Conservation (phyloP, 257 asterid genomes). For the Solanum appendiculatum region DNA sequence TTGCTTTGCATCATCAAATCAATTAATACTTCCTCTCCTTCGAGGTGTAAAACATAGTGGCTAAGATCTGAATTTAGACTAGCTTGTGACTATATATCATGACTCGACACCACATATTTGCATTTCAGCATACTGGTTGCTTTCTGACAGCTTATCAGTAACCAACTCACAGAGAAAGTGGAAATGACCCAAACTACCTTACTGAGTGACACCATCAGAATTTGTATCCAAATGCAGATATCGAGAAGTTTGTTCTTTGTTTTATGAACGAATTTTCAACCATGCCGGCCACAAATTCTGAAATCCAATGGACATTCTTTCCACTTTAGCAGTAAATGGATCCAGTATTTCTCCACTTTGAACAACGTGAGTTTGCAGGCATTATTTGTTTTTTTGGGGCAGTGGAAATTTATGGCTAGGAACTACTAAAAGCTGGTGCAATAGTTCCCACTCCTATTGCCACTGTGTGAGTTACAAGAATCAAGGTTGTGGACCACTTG, state of each 20-base stretch:
- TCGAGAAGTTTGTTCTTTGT: slow-evolving; percentile 25
- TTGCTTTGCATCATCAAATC: slow-evolving; percentile 51
- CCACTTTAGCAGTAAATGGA: slow-evolving; percentile 23
- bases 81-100: slow-evolving; percentile 16
- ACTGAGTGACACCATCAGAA: slow-evolving; percentile 45
- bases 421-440: slow-evolving; percentile 74
- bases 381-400: slow-evolving; percentile 34
- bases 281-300: slow-evolving; percentile 26
- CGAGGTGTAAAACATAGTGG: slow-evolving; percentile 58
- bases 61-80: slow-evolving; percentile 37
- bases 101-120: slow-evolving; percentile 6
- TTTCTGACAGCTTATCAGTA: slow-evolving; percentile 20
- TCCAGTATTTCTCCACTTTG: slow-evolving; percentile 62
- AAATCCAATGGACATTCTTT: slow-evolving; percentile 43
- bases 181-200: slow-evolving; percentile 50
- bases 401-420: slow-evolving; percentile 39
- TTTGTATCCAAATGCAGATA: slow-evolving; percentile 46
- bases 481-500: slow-evolving; percentile 61
- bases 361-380: slow-evolving; percentile 6
- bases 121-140: slow-evolving; percentile 16
- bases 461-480: slow-evolving; percentile 42
- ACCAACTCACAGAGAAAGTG: slow-evolving; percentile 18
- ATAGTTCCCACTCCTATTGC: slow-evolving; percentile 58
- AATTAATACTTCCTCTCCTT: slow-evolving; percentile 65
- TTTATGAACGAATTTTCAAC: slow-evolving; percentile 36